Percentiles rank a stretch among this genome's conserved stretches.
Evolutionary conservation across 805 yeast species (phyloP).

Genomic region (Lipomyces yamadae): DNA sequence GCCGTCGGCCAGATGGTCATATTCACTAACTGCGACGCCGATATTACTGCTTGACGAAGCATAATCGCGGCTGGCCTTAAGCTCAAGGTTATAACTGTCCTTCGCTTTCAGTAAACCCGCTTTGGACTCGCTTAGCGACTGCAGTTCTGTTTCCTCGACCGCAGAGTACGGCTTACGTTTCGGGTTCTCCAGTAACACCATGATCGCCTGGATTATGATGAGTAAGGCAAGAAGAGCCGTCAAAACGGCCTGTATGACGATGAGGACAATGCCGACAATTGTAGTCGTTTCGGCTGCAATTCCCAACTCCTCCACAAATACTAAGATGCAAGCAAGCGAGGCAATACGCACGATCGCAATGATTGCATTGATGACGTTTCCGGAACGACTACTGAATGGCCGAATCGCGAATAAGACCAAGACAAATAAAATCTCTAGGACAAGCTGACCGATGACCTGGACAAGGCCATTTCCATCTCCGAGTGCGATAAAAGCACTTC

Average conservation of each 20-base stretch:
- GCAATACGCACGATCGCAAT: conserved; percentile 43
- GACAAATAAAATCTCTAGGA: conserved; percentile 40
- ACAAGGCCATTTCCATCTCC: conserved; percentile 45
- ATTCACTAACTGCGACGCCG: conserved; percentile 29
- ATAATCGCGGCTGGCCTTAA: neutral
- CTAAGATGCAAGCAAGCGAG: conserved; percentile 42
- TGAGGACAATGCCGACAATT: conserved; percentile 43
- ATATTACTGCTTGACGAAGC: conserved; percentile 2
- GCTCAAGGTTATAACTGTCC: neutral
- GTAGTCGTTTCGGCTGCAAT: conserved; percentile 41
- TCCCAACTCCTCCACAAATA: conserved; percentile 43
- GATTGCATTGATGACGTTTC: conserved; percentile 43
- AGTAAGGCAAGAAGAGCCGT: conserved; percentile 41
- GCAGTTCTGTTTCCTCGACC: conserved; percentile 21
- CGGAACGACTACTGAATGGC: conserved; percentile 45
- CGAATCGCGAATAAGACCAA: conserved; percentile 35
- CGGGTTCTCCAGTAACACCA: conserved; percentile 17
- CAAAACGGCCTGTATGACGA: conserved; percentile 43
- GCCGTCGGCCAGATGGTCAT: conserved; percentile 18
- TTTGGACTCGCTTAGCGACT: conserved; percentile 20
- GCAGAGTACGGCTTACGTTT: neutral
- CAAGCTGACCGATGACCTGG: conserved; percentile 46
- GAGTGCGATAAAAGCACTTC: conserved; percentile 45
- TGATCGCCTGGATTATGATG: conserved; percentile 36
- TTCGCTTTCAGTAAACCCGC: neutral